Evolutionary conservation across 768 basidiomycete species (phyloP).

Genomic region (Terana coerulea): DNA sequence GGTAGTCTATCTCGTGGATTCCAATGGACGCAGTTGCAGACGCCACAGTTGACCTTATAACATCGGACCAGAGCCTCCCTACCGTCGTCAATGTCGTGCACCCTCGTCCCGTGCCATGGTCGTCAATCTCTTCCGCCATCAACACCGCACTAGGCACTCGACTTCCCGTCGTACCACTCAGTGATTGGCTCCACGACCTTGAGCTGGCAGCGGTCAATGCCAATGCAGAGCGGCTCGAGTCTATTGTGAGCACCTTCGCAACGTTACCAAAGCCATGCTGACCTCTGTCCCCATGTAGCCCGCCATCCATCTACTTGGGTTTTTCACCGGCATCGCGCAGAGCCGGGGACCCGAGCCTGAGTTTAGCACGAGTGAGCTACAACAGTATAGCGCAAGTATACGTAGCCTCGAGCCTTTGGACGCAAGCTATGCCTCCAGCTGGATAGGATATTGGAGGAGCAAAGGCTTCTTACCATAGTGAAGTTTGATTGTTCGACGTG

Average conservation of each 20-base stretch:
- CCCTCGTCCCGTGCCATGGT: conserved; percentile 14
- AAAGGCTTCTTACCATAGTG: too few species aligned
- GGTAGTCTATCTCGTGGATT: conserved; percentile 13
- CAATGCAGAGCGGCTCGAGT: conserved; percentile 2
- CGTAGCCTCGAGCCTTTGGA: background rate
- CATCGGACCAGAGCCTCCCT: background rate
- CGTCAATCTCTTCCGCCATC: background rate
- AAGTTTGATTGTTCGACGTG: too few species aligned
- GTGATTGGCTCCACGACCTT: conserved; percentile 9
- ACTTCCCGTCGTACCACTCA: conserved; percentile 11
- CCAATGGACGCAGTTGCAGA: conserved; percentile 12
- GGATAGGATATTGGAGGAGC: background rate
- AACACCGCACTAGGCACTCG: background rate
- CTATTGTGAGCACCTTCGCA: conserved; percentile 5
- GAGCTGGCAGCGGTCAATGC: conserved; percentile 1
- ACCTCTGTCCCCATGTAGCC: background rate
- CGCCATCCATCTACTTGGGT: conserved; percentile 4
- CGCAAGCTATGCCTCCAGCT: background rate
- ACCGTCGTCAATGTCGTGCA: conserved; percentile 18
- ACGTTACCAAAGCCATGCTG: background rate
- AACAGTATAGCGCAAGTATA: background rate
- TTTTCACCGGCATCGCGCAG: background rate
- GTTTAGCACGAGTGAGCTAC: background rate
- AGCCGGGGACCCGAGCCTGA: background rate
- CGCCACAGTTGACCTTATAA: conserved; percentile 7